Evolutionary conservation across 768 basidiomycete genomes (phyloP), one percentile per base, ranked within the genome.

Genomic region (Gautieria morchelliformis): DNA sequence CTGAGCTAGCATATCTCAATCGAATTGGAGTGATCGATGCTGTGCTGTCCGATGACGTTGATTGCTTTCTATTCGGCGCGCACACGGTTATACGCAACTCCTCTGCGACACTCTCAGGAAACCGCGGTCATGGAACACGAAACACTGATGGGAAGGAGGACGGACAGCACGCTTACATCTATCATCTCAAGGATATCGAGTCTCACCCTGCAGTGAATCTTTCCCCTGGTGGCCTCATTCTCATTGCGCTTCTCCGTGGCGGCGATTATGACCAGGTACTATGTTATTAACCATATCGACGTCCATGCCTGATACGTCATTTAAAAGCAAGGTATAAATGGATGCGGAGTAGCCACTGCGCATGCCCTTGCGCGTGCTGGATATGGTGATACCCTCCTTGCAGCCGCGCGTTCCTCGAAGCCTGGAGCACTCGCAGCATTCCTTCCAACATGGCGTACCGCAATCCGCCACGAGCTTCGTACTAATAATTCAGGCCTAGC

Each of bases 41-140:
- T 0, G 80, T 96, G 24, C 75, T 94, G 45, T 89, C 93, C 0
- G 94, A 97, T 68, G 94, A 96, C 64, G 93, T 93, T 1, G 93
- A 97, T 65, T 93, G 83, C 55, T 86, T 95, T 65, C 71, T 96
- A 3, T 97, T 97, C 60, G 93, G 93, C 20, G 93, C 91, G 1
- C 78, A 72, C 5, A 82, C 81, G 46, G 83, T 97, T 30, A 81
- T 95, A 62, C 80, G 93, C 65, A 96, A 95, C 90, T 90, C 83
- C 45, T 87, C 85, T 58, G 79, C 80, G 48, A 88, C 78, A 1
- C 78, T 92, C 5, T 82, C 83, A 15, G 89, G 89, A 1, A 87
- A 91, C 68, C 75, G 77, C 9, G 68, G 80, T 30, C 78, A 89
- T 66, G 85, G 87, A 40, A 78, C 77, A 64, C 15, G 17, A 24